Percentiles rank a stretch among this genome's conserved stretches.
These are phyloP conservation scores for Mimosa bimucronata DNA, from an alignment of 306 rosid species.

Conservation along the genomic window DNA sequence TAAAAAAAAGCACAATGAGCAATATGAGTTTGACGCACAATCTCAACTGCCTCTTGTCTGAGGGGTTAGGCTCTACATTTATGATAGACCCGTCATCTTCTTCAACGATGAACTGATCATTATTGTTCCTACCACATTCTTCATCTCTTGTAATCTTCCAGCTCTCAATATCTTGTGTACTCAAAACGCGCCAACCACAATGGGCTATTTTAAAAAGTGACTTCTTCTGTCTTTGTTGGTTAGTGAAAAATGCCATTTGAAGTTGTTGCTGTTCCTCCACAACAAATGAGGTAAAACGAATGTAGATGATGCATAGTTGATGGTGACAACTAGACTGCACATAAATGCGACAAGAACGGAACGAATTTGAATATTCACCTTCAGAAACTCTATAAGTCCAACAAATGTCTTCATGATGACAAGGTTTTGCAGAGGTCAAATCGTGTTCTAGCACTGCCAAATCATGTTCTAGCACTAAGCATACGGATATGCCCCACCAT, in stretches of 20 bases:
- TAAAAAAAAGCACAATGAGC: no score
- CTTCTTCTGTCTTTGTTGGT: accelerated
- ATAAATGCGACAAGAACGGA: accelerated
- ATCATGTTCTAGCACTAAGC: neutral
- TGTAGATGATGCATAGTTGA: neutral
- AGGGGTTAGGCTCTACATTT: no score
- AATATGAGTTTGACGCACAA: no score
- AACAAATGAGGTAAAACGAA: neutral
- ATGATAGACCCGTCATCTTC: neutral
- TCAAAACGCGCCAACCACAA: neutral
- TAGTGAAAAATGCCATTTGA: neutral
- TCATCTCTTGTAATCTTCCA: neutral
- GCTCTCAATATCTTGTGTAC: neutral
- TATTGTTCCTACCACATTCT: neutral
- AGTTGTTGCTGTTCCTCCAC: neutral
- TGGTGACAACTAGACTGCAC: neutral
- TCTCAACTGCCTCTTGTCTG: neutral
- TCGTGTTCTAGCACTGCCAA: no score
- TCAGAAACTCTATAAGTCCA: neutral
- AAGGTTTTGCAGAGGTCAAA: neutral
- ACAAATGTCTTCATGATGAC: neutral
- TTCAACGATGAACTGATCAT: neutral
- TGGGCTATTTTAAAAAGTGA: neutral
- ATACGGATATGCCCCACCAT: neutral
- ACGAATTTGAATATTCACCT: neutral